Base-by-base conservation (phyloP, 805 yeast species). In the Barnettozyma sucrosica region DNA sequence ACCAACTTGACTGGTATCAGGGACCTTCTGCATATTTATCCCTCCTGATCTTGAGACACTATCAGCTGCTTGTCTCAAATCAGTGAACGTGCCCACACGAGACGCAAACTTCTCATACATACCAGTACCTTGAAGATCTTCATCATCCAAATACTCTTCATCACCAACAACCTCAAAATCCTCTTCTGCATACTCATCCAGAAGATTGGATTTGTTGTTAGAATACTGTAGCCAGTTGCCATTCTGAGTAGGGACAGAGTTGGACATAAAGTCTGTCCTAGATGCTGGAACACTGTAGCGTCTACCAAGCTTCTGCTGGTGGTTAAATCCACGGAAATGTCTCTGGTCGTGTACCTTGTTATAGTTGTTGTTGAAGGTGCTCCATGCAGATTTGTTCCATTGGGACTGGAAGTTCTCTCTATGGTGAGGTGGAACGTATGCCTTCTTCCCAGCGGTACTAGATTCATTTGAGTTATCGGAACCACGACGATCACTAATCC, bases 351-450 rank as follows among this genome's bases (percentile, higher is more conserved):
- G 43, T 19, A 47, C 40, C 25, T 33, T 26, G 20, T 38, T 36
- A 19, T 45, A 34, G 13, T 39, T 49, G 11, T 45, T 44, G 30
- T 38, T 44, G 36, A 41, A 36, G 14, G 18, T 23, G 5, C 43
- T 26, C 59, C 51, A 40, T 33, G 47, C 43, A 21, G 49, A 19
- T 39, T 43, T 53, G 33, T 49, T 51, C 46, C 43, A 43, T 18
- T 47, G 50, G 20, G 51, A 51, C 52, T 43, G 58, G 55, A 56
- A 53, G 50, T 66, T 65, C 45, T 71, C 65, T 55, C 82, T 67
- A 49, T 75, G 80, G 55, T 77, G 81, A 13, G 82, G 82, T 24
- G 80, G 81, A 19, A 77, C 66, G 52, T 77, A 77, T 10, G 50
- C 47, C 19, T 48, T 56, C 48, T 56, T 61, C 9, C 49, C 46